Conservation (phyloP, 2,329 filamentous ascomycete species). For the Cercospora brassicicola region DNA sequence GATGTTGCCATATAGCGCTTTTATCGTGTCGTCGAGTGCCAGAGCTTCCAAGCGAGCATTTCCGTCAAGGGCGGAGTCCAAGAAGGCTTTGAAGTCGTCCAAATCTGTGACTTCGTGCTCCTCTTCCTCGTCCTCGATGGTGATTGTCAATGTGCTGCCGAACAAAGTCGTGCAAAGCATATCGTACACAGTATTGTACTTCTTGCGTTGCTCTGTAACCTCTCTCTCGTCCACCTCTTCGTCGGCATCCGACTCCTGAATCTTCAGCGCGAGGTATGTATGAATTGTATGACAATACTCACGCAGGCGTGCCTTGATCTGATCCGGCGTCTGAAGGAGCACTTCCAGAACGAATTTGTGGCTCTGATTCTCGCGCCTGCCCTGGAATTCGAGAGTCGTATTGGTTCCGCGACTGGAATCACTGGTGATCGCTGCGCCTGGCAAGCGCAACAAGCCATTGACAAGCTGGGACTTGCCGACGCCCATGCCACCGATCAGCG, state of each 20-base stretch:
- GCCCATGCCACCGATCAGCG: slow-evolving; percentile 7
- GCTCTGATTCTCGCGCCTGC: neutral
- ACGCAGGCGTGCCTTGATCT: neutral
- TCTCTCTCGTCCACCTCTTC: slow-evolving; percentile 8
- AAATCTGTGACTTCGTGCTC: too few species aligned
- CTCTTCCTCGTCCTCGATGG: too few species aligned
- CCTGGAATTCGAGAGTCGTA: slow-evolving; percentile 15
- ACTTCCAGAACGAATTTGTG: neutral
- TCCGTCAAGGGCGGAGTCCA: too few species aligned
- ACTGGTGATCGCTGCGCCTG: slow-evolving; percentile 3
- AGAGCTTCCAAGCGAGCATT: too few species aligned
- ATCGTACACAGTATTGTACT: too few species aligned
- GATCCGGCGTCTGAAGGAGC: neutral
- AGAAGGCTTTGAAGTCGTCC: too few species aligned
- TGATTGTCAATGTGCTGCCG: too few species aligned
- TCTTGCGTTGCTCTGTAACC: too few species aligned
- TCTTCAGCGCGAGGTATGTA: neutral
- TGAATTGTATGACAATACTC: neutral
- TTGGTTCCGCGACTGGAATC: slow-evolving; percentile 10
- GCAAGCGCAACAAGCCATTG: neutral
- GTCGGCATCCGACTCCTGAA: neutral
- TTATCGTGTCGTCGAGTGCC: too few species aligned
- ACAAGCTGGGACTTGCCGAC: slow-evolving; percentile 9
- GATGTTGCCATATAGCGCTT: too few species aligned
- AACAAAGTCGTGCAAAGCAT: too few species aligned